Base-by-base conservation (phyloP, 176 grass and related monocot species). In the Cenchrus americanus region DNA sequence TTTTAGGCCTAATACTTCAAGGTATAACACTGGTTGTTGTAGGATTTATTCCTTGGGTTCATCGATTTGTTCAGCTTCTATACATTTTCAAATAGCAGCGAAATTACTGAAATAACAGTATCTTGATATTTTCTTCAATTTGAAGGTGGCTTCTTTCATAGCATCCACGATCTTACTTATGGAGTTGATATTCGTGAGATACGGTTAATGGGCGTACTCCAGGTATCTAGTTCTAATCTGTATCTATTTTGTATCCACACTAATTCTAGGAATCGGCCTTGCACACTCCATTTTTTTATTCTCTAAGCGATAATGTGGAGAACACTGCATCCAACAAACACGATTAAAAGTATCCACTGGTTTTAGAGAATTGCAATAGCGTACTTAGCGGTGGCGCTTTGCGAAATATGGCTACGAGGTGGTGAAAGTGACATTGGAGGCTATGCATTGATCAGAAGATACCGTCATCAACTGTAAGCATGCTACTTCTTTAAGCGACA, bases 91-190 rank as follows among this genome's bases (percentile, higher is more conserved):
- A 12, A 55, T 12, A 3, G 34, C 34, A 53, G 10, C 6, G 21
- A 67, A 65, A 80, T n/a, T 18, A 14, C 7, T 52, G 27, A 14
- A 80, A 19, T n/a, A 41, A 34, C 3, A 64, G 14, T 21, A 53
- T 8, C 14, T 46, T 46, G n/a, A 58, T 26, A 9, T 14, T 27
- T 72, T 77, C 7, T 74, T 71, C 78, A 3, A 58, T 74, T 71
- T 82, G 5, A 58, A 97, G 94, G 94, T 90, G 94, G 94, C 37
- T 92, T 83, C 73, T 94, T 97, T 41, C 94, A 97, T 50, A 71
- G 51, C 34, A 13, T 92, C 10, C 83, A 85, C 6, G 87, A 90
- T 73, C 80, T 92, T 62, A 86, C 47, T 5, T 94, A 88, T 8
- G 92, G 94, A 83, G 86, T 94, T 5, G 94, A 94, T 57, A 71